Base-by-base conservation (phyloP, 2,329 filamentous ascomycete species). In the Xylariomycetidae sp. region DNA sequence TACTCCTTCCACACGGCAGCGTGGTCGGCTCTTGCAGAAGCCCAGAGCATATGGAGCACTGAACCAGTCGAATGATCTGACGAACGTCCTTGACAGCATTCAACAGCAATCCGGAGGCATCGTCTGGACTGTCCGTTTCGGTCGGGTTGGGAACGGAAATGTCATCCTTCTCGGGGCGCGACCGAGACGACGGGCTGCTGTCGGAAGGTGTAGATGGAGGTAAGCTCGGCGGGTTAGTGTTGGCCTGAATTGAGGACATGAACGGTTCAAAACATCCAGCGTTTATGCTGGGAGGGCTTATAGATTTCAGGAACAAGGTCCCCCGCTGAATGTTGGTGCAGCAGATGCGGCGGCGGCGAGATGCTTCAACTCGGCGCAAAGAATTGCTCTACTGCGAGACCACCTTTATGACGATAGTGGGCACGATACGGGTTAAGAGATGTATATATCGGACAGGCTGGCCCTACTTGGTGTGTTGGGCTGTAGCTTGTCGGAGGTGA, bases 1-100 rank as follows among this genome's bases (percentile, higher is more conserved):
- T 60, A 9, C 81, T 82, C 51, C 82, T 77, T 17, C 88, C 88
- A 56, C 89, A 96, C 5, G 88, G 88, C 4, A 95, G 65, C 1
- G 85, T 85, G 36, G 88, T 70, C 5, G 88, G 85, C 7, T 77
- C 69, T 28, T 63, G 68, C 18, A 92, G 66, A 1, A 83, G 81
- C 27, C 66, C 67, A 4, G 81, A 85, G 58, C 89, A 95, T 42
- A 74, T 64, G 9, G 72, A 72, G 56, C 89, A 96, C 61, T 94
- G 87, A 33, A 92, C 71, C 25, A 92, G 65, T 27, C 81, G 80
- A 41, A 94, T 70, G 34, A 88, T 67, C 37, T 74, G 65, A 44
- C 84, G 71, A 13, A 77, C 73, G 54, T 81, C 69, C 42, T 65
- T 61, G 44, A 69, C 62, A 19, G 73, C 67, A 42, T 67, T 63